Evolutionary conservation across 2,329 filamentous ascomycete species (phyloP).

Genomic region (Penicillium digitatum): DNA sequence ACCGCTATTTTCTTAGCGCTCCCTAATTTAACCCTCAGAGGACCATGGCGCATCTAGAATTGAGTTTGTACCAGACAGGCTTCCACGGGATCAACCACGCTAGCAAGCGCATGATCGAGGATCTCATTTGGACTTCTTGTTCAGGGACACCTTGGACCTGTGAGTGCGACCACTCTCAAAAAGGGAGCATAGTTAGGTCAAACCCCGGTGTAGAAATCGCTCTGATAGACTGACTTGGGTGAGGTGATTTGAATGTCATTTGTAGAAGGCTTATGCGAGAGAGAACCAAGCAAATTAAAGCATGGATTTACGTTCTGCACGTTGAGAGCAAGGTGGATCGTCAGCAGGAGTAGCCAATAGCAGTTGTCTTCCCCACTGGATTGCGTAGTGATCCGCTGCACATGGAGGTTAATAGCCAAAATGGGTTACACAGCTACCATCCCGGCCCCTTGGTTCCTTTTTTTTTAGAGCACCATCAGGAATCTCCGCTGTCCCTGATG

Average conservation of each 20-base stretch:
- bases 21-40: not conserved
- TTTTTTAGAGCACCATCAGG: not conserved
- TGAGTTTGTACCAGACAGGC: not conserved
- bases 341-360: not conserved
- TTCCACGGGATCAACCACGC: not conserved
- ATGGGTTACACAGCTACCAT: not conserved
- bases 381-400: too few species aligned
- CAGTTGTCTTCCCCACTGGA: rapidly evolving
- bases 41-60: not conserved
- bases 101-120: not conserved
- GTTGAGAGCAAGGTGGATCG: not conserved
- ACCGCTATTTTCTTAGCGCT: too few species aligned
- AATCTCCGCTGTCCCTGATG: not conserved
- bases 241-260: not conserved
- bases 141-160: too few species aligned
- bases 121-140: not conserved
- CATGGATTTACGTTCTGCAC: not conserved
- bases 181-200: not conserved
- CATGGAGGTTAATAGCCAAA: not conserved
- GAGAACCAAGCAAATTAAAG: not conserved
- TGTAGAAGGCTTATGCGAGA: not conserved
- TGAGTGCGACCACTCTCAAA: not conserved
- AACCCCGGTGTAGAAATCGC: not conserved
- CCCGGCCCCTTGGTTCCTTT: too few species aligned
- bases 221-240: not conserved